Conservation (phyloP, 2,329 filamentous ascomycete species). For the Cryphonectria naterciae region DNA sequence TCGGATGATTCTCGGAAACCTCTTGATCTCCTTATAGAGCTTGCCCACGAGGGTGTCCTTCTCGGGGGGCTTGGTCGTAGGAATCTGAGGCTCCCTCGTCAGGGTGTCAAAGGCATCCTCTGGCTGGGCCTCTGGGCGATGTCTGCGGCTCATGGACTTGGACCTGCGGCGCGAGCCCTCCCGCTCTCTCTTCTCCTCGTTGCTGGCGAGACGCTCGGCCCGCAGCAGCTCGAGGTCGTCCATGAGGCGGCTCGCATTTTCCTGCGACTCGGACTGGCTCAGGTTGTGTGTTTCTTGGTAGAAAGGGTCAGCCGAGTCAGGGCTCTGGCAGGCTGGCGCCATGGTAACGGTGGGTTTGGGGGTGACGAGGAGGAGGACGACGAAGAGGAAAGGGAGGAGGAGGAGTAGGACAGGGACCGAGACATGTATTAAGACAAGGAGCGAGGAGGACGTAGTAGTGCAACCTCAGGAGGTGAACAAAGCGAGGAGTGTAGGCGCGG, state of each 20-base stretch:
- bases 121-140: constrained; percentile 41
- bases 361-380: not conserved
- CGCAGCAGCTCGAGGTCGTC: constrained; percentile 56
- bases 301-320: constrained; percentile 20
- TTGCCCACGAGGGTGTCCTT: constrained; percentile 37
- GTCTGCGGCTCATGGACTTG: constrained; percentile 35
- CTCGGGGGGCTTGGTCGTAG: constrained; percentile 28
- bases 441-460: not conserved
- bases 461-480: not conserved
- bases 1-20: constrained; percentile 54
- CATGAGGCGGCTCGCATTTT: constrained; percentile 44
- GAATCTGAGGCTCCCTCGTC: constrained; percentile 30
- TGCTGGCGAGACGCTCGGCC: constrained; percentile 50
- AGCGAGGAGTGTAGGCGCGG: not conserved
- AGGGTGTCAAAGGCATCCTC: constrained; percentile 53
- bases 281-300: constrained; percentile 27
- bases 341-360: constrained; percentile 5
- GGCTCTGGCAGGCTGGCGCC: not conserved
- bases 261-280: constrained; percentile 35
- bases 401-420: not conserved
- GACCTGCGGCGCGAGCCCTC: constrained; percentile 32
- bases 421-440: not conserved
- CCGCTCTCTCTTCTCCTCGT: constrained; percentile 46
- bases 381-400: constrained; percentile 5
- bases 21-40: constrained; percentile 50